These are phyloP conservation scores for Polyporus arcularius DNA, from an alignment of 768 basidiomycete genomes.

Conservation along the genomic window DNA sequence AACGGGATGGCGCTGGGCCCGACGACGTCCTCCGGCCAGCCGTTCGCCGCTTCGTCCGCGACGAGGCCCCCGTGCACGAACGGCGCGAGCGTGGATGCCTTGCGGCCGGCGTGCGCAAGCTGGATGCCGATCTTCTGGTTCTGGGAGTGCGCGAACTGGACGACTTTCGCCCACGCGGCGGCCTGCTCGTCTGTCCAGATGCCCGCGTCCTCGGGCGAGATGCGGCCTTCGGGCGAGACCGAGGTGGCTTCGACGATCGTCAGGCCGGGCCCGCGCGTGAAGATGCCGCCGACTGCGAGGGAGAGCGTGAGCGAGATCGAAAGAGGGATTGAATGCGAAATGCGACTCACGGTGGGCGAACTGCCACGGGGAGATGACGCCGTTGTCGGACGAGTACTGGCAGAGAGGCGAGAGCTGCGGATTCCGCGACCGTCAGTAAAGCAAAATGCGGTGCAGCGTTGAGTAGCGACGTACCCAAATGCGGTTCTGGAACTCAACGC, in stretches of 20 bases:
- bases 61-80: constrained; percentile 53
- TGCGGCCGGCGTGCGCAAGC: constrained; percentile 73
- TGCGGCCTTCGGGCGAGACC: constrained; percentile 56
- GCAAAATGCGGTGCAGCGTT: background rate
- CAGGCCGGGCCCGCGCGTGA: constrained; percentile 54
- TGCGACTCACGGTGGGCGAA: constrained; percentile 43
- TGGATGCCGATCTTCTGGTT: constrained; percentile 71
- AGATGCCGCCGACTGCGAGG: constrained; percentile 45
- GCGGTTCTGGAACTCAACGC: constrained; percentile 33
- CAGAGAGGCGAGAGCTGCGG: constrained; percentile 53
- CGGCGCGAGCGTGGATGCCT: constrained; percentile 60
- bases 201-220: constrained; percentile 59
- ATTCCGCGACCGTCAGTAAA: background rate
- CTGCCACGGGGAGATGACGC: constrained; percentile 56
- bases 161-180: constrained; percentile 46
- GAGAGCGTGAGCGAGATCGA: background rate
- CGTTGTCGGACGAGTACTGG: constrained; percentile 60
- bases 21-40: constrained; percentile 28
- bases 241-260: constrained; percentile 68
- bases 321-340: background rate
- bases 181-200: constrained; percentile 65
- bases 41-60: constrained; percentile 41
- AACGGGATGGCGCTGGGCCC: constrained; percentile 42
- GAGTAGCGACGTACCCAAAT: constrained; percentile 22
- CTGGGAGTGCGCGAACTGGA: constrained; percentile 70